phyloP scores from a whole-genome alignment of 306 rosid genomes.

The Adenanthera pavonina region DNA sequence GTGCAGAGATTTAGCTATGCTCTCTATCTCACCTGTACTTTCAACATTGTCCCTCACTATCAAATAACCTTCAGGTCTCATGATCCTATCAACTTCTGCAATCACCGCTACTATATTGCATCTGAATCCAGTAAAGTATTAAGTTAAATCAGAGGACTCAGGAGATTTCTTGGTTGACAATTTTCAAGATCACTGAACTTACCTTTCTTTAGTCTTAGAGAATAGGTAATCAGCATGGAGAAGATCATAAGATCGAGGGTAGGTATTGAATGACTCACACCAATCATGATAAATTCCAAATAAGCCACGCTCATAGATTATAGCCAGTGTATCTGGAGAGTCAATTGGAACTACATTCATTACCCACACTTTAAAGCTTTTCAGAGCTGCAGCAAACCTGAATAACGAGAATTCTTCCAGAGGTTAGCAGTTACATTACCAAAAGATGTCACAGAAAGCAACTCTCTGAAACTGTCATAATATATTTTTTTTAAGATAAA shows the following conservation, averaged over 20 bases:
- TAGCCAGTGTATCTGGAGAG: slow-evolving; percentile 72
- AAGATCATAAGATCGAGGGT: slow-evolving; percentile 86
- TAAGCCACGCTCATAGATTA: slow-evolving; percentile 83
- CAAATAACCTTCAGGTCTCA: slow-evolving; percentile 82
- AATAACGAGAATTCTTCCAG: slow-evolving; percentile 15
- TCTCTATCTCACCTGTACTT: slow-evolving; percentile 66
- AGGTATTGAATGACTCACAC: slow-evolving; percentile 85
- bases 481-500: background rate
- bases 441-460: background rate
- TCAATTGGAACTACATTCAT: slow-evolving; percentile 82
- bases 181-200: slow-evolving; percentile 21
- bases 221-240: slow-evolving; percentile 79
- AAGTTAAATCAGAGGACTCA: slow-evolving; percentile 23
- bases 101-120: slow-evolving; percentile 68
- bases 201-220: slow-evolving; percentile 64
- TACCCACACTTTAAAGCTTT: slow-evolving; percentile 68
- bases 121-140: slow-evolving; percentile 50
- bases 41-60: slow-evolving; percentile 67
- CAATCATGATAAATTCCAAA: slow-evolving; percentile 85
- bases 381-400: slow-evolving; percentile 87
- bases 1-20: slow-evolving; percentile 60
- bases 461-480: background rate
- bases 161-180: slow-evolving; percentile 9
- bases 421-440: background rate
- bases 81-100: slow-evolving; percentile 84